Base-by-base conservation (phyloP, 306 rosid species). In the Neltuma alba region DNA sequence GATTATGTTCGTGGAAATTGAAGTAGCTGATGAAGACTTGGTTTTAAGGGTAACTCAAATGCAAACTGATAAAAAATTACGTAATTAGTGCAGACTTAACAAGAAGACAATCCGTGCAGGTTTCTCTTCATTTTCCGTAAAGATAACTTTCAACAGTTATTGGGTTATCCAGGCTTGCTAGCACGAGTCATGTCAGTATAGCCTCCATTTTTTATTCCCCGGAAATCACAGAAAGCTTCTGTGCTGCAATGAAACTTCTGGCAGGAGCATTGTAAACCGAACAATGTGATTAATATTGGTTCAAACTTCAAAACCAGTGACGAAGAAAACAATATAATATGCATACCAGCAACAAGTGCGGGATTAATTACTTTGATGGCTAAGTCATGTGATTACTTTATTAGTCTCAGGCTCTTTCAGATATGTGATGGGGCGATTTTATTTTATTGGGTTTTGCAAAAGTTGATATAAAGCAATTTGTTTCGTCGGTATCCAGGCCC, bases 311-410 rank as follows among this genome's bases (percentile, higher is more conserved):
- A 13, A 41, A 33, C 30, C 42, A 65, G 52, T 30, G 72, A 38
- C 55, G 58, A 72, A 67, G 75, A 79, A 71, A 18, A 70, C 15
- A 70, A 52, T 30, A 47, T 33, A 72, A 86, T 54, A 21, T 54
- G 30, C 7, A n/a, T 76, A 58, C 13, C 47, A 66, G 74, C 12
- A 63, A 36, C 75, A 72, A 72, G 79, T 65, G 77, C 64, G 48
- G 6, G 47, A 47, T 75, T 37, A 80, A 58, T 73, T 80, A 70
- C 7, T 60, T 50, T 34, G 76, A 72, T 76, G 27, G 71, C 86
- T 80, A 76, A 73, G 80, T 83, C 86, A 86, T 72, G 76, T 76
- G 21, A 45, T 37, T 48, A 70, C 86, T 79, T 85, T 81, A 80
- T 82, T 80, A 83, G 82, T 80, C 83, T 80, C 81, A 76, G 73